A percentile compares a stretch with the other conserved stretches of the same genome.
phyloP scores from a whole-genome alignment of 208 protist genomes.

The Porcisia deanei region DNA sequence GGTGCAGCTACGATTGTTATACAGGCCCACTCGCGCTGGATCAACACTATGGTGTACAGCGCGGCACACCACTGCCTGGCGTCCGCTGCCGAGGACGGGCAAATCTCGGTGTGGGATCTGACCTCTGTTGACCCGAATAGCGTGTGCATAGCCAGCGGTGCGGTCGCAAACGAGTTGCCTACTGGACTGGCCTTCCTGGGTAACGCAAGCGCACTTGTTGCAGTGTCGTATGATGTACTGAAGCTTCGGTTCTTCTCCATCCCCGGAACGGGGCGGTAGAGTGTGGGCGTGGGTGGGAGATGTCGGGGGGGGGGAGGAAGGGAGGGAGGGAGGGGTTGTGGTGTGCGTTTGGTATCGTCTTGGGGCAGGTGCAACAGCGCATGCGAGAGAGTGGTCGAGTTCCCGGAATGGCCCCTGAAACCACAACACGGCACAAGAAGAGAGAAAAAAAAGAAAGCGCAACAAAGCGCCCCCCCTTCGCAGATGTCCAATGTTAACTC shows the following conservation, averaged over 20 bases:
- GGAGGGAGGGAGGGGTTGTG: too few relatives aligned
- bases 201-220: neutral
- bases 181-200: slow-evolving; percentile 30
- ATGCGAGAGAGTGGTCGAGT: too few relatives aligned
- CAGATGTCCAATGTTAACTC: neutral
- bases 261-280: neutral
- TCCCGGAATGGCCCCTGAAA: too few relatives aligned
- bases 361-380: too few relatives aligned
- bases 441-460: neutral
- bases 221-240: slow-evolving; percentile 20
- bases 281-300: neutral
- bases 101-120: slow-evolving; percentile 39
- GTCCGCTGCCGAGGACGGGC: slow-evolving; percentile 59
- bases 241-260: slow-evolving; percentile 11
- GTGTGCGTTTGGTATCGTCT: too few relatives aligned
- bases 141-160: slow-evolving; percentile 16
- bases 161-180: slow-evolving; percentile 22
- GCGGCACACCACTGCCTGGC: slow-evolving; percentile 23
- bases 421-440: neutral
- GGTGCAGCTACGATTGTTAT: slow-evolving; percentile 39
- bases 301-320: neutral
- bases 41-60: slow-evolving; percentile 49
- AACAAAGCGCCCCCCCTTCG: neutral
- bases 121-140: neutral
- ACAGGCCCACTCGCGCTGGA: slow-evolving; percentile 70